Evolutionary conservation across 371 early-diverging fungal species (phyloP).

Genomic region (Homolaphlyctis polyrhiza): DNA sequence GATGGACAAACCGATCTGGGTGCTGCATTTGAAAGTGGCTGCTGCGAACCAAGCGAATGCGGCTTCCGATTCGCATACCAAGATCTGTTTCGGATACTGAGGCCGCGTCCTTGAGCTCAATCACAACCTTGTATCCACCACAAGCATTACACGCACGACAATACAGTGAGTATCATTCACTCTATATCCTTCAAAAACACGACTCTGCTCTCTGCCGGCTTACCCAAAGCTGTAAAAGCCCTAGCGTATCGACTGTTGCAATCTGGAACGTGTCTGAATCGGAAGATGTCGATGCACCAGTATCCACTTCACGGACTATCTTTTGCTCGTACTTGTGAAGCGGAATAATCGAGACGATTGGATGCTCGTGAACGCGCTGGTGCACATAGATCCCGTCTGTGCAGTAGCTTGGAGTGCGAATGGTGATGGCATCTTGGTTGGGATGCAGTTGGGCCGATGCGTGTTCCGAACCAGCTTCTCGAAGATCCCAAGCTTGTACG

Average conservation of each 20-base stretch:
- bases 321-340: slow-evolving; percentile 5
- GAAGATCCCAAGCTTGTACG: slow-evolving; percentile 31
- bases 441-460: background rate
- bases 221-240: slow-evolving; percentile 33
- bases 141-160: background rate
- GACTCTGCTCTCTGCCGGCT: slow-evolving; percentile 3
- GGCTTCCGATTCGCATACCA: slow-evolving; percentile 26
- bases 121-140: slow-evolving; percentile 6
- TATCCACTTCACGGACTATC: background rate
- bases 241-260: slow-evolving; percentile 26
- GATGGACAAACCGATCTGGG: slow-evolving; percentile 13
- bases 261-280: slow-evolving; percentile 16
- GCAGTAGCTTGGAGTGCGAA: slow-evolving; percentile 27
- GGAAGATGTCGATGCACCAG: background rate
- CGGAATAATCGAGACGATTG: slow-evolving; percentile 7
- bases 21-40: slow-evolving; percentile 5
- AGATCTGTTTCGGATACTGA: slow-evolving; percentile 19
- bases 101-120: slow-evolving; percentile 14
- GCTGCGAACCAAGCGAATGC: slow-evolving; percentile 19
- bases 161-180: background rate
- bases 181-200: background rate
- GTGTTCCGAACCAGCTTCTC: slow-evolving; percentile 14
- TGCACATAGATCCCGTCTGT: slow-evolving; percentile 26
- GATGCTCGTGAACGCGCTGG: slow-evolving; percentile 17
- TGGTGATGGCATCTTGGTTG: background rate